These are phyloP conservation scores for Vanderwaltozyma tropicalis DNA, from an alignment of 805 yeast genomes.

Conservation along the genomic window DNA sequence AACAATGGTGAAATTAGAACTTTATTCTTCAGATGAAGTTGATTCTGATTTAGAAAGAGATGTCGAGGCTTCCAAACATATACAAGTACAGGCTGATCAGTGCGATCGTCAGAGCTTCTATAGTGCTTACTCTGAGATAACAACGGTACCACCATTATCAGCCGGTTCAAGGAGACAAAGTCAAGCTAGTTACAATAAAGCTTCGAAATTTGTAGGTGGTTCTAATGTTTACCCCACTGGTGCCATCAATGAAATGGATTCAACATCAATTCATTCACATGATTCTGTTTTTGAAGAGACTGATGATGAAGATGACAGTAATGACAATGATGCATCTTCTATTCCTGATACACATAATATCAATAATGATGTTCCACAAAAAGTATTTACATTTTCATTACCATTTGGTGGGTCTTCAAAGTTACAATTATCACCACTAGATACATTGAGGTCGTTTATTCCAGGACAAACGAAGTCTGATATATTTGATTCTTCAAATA, in stretches of 20 bases:
- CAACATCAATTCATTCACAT: background rate
- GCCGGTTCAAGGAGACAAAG: background rate
- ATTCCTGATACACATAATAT: no score
- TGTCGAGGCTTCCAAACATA: background rate
- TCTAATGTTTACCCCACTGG: background rate
- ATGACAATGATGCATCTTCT: background rate
- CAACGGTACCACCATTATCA: no score
- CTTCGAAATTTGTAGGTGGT: slow-evolving; percentile 2
- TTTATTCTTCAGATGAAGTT: background rate
- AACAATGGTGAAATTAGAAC: background rate
- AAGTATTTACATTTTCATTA: slow-evolving; percentile 30
- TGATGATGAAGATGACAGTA: slow-evolving; percentile 1
- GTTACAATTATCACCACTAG: slow-evolving; percentile 3
- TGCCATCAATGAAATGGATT: background rate
- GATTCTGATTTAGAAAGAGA: slow-evolving; percentile 1
- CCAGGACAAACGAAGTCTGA: slow-evolving; percentile 3
- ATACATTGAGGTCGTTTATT: slow-evolving; percentile 11
- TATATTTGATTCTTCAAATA: background rate
- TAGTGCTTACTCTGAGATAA: no score
- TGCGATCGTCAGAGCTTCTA: no score
- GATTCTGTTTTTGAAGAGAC: background rate
- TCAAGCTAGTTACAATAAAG: background rate
- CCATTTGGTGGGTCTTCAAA: slow-evolving; percentile 29
- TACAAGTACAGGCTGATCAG: background rate
- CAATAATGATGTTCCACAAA: no score